Conservation (phyloP, 345 rosid genomes). For the Reutealis trisperma region DNA sequence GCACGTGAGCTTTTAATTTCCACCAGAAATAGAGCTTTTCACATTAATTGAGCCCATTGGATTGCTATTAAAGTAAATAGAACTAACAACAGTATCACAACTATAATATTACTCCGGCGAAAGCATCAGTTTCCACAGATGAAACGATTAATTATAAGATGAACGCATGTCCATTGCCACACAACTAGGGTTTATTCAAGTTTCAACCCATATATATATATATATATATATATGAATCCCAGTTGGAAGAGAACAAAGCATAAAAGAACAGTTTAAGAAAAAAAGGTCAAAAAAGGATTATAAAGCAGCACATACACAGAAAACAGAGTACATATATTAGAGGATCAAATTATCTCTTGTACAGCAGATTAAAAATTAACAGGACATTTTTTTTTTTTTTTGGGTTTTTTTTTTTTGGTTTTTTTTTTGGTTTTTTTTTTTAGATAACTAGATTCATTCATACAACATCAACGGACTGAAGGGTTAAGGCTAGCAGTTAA, state of each 20-base stretch:
- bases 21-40: no score
- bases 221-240: no score
- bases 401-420: slow-evolving; percentile 13
- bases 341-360: slow-evolving; percentile 47
- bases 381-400: slow-evolving; percentile 18
- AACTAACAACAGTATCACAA: background rate
- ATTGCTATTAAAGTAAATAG: background rate
- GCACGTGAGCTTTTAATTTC: no score
- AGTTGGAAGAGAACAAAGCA: no score
- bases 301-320: slow-evolving; percentile 22
- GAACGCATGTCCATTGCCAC: background rate
- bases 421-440: slow-evolving; percentile 20
- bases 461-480: slow-evolving; percentile 50
- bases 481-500: slow-evolving; percentile 73
- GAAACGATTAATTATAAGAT: background rate
- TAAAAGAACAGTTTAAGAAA: no score
- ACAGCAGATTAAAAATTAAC: slow-evolving; percentile 58
- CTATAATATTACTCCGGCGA: no score
- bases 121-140: background rate
- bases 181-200: background rate
- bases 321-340: slow-evolving; percentile 61
- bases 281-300: background rate
- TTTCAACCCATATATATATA: no score
- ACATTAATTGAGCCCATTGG: no score
- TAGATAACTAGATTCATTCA: slow-evolving; percentile 63